phyloP scores from a whole-genome alignment of 257 asterid species.

The Petrea volubilis region DNA sequence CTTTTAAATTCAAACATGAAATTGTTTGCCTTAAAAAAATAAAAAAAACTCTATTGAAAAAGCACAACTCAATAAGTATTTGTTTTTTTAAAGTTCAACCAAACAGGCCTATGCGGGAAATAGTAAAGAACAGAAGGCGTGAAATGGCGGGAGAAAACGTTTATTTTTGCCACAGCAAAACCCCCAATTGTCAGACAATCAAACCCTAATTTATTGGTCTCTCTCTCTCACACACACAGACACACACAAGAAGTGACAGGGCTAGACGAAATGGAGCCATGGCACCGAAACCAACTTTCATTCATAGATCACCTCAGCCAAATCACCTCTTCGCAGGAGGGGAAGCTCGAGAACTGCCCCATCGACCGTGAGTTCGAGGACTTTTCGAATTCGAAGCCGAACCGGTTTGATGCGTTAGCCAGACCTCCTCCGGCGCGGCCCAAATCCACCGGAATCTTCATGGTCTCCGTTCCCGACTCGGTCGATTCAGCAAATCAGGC shows the following conservation, averaged over 20 bases:
- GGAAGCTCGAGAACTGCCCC: slow-evolving; percentile 30
- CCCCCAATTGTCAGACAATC: too few relatives aligned
- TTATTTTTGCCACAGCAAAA: too few relatives aligned
- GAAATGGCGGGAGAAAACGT: too few relatives aligned
- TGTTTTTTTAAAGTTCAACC: too few relatives aligned
- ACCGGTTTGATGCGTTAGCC: slow-evolving; percentile 10
- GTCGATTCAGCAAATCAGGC: neutral
- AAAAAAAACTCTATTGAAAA: too few relatives aligned
- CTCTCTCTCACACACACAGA: neutral
- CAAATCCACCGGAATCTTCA: slow-evolving; percentile 24
- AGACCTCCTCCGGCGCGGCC: slow-evolving; percentile 24
- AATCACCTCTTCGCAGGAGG: slow-evolving; percentile 35
- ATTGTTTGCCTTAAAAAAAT: too few relatives aligned
- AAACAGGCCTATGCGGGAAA: too few relatives aligned
- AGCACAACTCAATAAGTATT: too few relatives aligned
- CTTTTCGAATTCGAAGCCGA: slow-evolving; percentile 9
- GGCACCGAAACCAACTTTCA: slow-evolving; percentile 13
- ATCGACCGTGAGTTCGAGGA: slow-evolving; percentile 35
- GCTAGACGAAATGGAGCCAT: slow-evolving; percentile 15
- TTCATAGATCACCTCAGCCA: slow-evolving; percentile 15
- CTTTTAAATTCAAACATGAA: too few relatives aligned
- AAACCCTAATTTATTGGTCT: too few relatives aligned
- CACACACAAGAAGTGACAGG: neutral
- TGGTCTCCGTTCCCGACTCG: slow-evolving; percentile 37
- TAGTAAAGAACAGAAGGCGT: too few relatives aligned